These are phyloP conservation scores for Danielia reshetovae DNA, from an alignment of 805 yeast genomes.

Conservation along the genomic window DNA sequence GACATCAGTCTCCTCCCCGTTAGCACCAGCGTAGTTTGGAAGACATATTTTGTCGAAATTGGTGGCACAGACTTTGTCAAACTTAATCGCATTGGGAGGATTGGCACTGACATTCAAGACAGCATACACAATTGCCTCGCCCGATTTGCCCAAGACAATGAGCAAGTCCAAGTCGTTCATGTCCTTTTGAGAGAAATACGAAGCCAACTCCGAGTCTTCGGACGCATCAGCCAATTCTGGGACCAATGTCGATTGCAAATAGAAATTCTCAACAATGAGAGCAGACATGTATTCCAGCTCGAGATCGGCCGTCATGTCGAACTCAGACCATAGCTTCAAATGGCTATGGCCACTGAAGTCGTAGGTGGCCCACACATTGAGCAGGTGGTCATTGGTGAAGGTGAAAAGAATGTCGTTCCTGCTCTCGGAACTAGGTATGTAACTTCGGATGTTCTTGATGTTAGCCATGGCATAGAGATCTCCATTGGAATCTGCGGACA, in stretches of 20 bases:
- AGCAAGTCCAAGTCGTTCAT: conserved; percentile 21
- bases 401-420: conserved; percentile 51
- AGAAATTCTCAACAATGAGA: conserved; percentile 35
- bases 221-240: conserved; percentile 2
- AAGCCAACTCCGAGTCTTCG: background rate
- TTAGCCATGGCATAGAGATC: conserved; percentile 28
- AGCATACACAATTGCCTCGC: conserved; percentile 41
- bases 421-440: conserved; percentile 30
- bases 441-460: conserved; percentile 31
- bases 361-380: conserved; percentile 69
- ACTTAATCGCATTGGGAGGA: conserved; percentile 53
- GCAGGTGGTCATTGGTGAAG: conserved; percentile 49
- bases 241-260: conserved; percentile 24
- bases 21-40: conserved; percentile 5
- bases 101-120: conserved; percentile 47
- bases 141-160: conserved; percentile 40
- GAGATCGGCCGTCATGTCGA: conserved; percentile 21
- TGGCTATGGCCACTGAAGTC: conserved; percentile 56
- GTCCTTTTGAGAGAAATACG: conserved; percentile 3
- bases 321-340: conserved; percentile 54
- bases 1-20: background rate
- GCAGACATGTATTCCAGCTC: conserved; percentile 13
- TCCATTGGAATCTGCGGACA: background rate
- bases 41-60: conserved; percentile 6
- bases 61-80: conserved; percentile 30